Conservation (phyloP, 2,329 filamentous ascomycete genomes). For the Fusarium sp. region DNA sequence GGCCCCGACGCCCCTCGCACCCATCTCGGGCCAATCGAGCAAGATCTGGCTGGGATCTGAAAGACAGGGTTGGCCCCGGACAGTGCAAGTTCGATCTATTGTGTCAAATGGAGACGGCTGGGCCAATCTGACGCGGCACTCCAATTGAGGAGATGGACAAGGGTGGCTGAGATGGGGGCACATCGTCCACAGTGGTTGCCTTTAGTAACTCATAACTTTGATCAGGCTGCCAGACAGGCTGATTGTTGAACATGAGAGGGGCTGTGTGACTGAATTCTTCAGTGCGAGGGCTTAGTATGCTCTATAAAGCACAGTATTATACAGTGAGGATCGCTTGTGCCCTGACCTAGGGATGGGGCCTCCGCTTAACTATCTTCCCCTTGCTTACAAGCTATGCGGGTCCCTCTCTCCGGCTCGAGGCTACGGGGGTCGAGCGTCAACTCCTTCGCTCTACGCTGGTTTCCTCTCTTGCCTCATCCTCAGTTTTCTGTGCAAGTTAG, state of each 20-base stretch:
- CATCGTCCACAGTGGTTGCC: constrained; percentile 17
- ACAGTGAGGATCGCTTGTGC: constrained; percentile 10
- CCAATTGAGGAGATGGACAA: constrained; percentile 11
- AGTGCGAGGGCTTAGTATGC: constrained; percentile 1
- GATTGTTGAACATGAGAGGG: constrained; percentile 22
- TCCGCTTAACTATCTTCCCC: constrained; percentile 37
- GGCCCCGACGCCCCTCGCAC: constrained; percentile 17
- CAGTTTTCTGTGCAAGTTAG: not conserved
- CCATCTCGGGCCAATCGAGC: constrained; percentile 31
- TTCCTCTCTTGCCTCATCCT: constrained; percentile 1
- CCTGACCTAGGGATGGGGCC: constrained; percentile 32
- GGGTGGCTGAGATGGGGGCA: not conserved
- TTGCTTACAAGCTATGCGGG: constrained; percentile 40
- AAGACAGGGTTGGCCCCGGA: constrained; percentile 39
- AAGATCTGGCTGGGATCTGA: constrained; percentile 39
- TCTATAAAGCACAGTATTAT: constrained; percentile 9
- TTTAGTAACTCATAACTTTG: constrained; percentile 2
- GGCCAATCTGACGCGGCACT: constrained; percentile 27
- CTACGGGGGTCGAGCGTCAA: not conserved
- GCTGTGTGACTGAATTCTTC: constrained; percentile 19
- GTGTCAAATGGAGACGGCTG: constrained; percentile 32
- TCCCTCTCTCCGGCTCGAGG: constrained; percentile 23
- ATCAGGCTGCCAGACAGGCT: constrained; percentile 1
- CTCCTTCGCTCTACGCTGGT: not conserved
- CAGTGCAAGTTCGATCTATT: constrained; percentile 40